Conservation (phyloP, 441 rosid genomes). For the Adansonia gregorii region DNA sequence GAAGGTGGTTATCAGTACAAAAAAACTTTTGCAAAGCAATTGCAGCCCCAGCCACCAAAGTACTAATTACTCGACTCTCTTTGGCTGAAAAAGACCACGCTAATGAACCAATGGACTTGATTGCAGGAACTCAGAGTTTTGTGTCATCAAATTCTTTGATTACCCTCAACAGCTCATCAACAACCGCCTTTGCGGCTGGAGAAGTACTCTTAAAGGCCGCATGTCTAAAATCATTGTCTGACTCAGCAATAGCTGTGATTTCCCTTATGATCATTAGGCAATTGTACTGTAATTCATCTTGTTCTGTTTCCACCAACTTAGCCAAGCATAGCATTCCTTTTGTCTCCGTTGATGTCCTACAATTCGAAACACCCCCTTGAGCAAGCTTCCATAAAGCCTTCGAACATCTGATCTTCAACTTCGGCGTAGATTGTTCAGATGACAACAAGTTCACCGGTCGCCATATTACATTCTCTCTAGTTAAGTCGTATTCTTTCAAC, state of each 20-base stretch:
- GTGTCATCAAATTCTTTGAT: slow-evolving; percentile 45
- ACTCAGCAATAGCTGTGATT: slow-evolving; percentile 29
- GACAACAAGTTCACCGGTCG: slow-evolving; percentile 54
- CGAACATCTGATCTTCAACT: slow-evolving; percentile 48
- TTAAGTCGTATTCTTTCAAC: slow-evolving; percentile 54
- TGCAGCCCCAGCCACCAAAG: slow-evolving; percentile 41
- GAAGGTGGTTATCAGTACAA: background rate
- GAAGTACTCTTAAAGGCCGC: slow-evolving; percentile 59
- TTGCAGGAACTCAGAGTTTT: slow-evolving; percentile 41
- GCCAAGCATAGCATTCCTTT: slow-evolving; percentile 57
- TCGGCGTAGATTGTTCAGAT: slow-evolving; percentile 40
- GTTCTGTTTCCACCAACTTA: slow-evolving; percentile 44
- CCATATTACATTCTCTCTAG: slow-evolving; percentile 55
- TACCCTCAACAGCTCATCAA: slow-evolving; percentile 54
- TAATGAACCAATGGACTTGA: slow-evolving; percentile 23
- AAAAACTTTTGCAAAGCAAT: background rate
- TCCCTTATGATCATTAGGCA: slow-evolving; percentile 54
- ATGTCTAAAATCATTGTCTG: slow-evolving; percentile 48
- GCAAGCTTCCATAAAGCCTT: slow-evolving; percentile 61
- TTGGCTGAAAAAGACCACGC: slow-evolving; percentile 56
- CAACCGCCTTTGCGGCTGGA: slow-evolving; percentile 59
- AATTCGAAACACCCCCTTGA: slow-evolving; percentile 45
- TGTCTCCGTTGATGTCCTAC: slow-evolving; percentile 56
- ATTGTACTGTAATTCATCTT: slow-evolving; percentile 50
- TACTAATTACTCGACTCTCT: slow-evolving; percentile 47